Evolutionary conservation across 768 basidiomycete species (phyloP).

Genomic region (Gautieria morchelliformis): DNA sequence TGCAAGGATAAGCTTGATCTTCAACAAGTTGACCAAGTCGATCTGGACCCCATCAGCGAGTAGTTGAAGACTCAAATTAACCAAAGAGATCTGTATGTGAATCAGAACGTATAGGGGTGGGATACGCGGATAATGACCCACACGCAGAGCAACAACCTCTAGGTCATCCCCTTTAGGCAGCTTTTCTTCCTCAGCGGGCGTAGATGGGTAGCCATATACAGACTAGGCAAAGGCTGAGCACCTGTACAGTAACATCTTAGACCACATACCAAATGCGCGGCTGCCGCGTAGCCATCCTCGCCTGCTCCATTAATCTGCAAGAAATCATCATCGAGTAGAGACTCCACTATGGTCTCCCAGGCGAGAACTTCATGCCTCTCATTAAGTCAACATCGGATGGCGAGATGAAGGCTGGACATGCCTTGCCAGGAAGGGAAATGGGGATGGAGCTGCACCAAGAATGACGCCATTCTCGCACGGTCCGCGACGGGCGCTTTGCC

Average conservation of each 20-base stretch:
- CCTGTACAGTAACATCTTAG: neutral
- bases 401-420: conserved; percentile 18
- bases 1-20: conserved; percentile 43
- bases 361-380: conserved; percentile 39
- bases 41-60: conserved; percentile 52
- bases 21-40: conserved; percentile 42
- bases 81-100: conserved; percentile 37
- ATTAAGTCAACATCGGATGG: neutral
- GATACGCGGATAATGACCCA: conserved; percentile 14
- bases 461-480: conserved; percentile 46
- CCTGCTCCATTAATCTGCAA: conserved; percentile 27
- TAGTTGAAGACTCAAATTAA: conserved; percentile 56
- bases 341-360: conserved; percentile 53
- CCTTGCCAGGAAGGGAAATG: conserved; percentile 63
- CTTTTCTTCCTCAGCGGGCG: conserved; percentile 15
- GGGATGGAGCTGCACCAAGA: conserved; percentile 58
- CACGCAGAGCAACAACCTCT: conserved; percentile 39
- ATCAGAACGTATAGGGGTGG: neutral
- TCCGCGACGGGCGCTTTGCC: conserved; percentile 46
- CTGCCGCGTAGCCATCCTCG: conserved; percentile 27
- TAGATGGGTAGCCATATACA: conserved; percentile 32
- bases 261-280: conserved; percentile 32
- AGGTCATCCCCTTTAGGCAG: conserved; percentile 26
- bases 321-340: conserved; percentile 47
- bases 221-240: conserved; percentile 23